A percentile compares a stretch with the other conserved stretches of the same genome.
Conservation (phyloP, 2,329 filamentous ascomycete species). For the Alternaria novae-zelandiae region DNA sequence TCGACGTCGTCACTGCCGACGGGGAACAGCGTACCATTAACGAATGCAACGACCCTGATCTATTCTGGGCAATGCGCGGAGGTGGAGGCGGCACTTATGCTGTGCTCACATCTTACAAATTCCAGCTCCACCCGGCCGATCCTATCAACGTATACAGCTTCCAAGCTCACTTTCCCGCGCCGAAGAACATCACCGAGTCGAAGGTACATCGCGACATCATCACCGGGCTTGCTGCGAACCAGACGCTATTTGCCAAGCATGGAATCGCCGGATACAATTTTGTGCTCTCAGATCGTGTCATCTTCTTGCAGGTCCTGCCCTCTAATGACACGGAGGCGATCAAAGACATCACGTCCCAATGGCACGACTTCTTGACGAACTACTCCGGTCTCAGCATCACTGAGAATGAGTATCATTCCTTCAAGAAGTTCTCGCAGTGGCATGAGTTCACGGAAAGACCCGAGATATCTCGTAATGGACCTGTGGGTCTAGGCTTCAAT, state of each 20-base stretch:
- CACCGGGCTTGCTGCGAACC: constrained; percentile 39
- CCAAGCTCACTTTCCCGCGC: constrained; percentile 35
- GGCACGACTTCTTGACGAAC: constrained; percentile 37
- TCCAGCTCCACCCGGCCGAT: constrained; percentile 42
- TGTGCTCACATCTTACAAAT: constrained; percentile 46
- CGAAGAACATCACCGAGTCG: constrained; percentile 38
- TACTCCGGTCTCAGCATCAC: constrained; percentile 43
- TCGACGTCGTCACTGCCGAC: constrained; percentile 45
- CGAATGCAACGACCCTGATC: constrained; percentile 41
- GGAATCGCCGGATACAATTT: constrained; percentile 48
- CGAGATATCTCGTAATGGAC: constrained; percentile 41
- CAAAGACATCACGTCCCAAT: constrained; percentile 36
- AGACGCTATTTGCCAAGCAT: constrained; percentile 34
- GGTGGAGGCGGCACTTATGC: constrained; percentile 47
- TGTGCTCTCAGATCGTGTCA: constrained; percentile 37
- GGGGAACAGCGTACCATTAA: constrained; percentile 41
- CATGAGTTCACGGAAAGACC: constrained; percentile 38
- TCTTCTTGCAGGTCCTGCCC: constrained; percentile 42
- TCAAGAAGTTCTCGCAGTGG: constrained; percentile 42
- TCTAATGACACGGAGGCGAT: constrained; percentile 33
- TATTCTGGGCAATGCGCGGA: constrained; percentile 49
- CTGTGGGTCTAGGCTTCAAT: constrained; percentile 42
- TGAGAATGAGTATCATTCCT: constrained; percentile 41
- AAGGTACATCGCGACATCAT: constrained; percentile 41
- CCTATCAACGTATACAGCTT: constrained; percentile 47